These are phyloP conservation scores for Nothophoma quercina DNA, from an alignment of 2,329 filamentous ascomycete species.

Conservation along the genomic window DNA sequence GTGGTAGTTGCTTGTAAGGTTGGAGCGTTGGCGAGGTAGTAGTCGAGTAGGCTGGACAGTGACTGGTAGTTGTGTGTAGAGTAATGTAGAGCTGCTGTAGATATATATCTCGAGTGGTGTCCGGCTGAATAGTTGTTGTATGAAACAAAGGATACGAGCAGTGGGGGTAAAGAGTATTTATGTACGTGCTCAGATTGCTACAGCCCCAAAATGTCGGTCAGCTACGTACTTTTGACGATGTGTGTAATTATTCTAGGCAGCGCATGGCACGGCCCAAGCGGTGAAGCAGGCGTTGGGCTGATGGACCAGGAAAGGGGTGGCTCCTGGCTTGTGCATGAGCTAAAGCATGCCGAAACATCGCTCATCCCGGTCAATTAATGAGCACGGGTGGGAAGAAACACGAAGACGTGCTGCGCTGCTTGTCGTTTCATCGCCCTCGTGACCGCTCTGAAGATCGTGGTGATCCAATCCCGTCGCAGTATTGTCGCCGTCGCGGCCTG, in stretches of 20 bases:
- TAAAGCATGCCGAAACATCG: slow-evolving; percentile 49
- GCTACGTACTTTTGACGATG: slow-evolving; percentile 51
- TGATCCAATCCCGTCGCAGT: slow-evolving; percentile 46
- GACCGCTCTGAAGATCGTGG: slow-evolving; percentile 46
- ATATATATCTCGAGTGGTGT: slow-evolving; percentile 33
- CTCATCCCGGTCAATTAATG: slow-evolving; percentile 44
- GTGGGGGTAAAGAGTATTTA: slow-evolving; percentile 50
- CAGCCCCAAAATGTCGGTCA: slow-evolving; percentile 50
- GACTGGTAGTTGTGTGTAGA: slow-evolving; percentile 17
- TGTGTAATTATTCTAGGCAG: slow-evolving; percentile 50
- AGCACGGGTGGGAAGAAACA: slow-evolving; percentile 46
- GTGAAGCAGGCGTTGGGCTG: slow-evolving; percentile 51
- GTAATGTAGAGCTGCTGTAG: slow-evolving; percentile 21
- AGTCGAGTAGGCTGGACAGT: slow-evolving; percentile 19
- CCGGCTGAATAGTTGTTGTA: slow-evolving; percentile 30
- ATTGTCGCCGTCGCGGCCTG: slow-evolving; percentile 30
- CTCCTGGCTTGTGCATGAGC: slow-evolving; percentile 49
- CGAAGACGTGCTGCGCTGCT: slow-evolving; percentile 42
- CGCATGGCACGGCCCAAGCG: slow-evolving; percentile 48
- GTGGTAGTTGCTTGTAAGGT: slow-evolving; percentile 9
- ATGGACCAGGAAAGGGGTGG: slow-evolving; percentile 49
- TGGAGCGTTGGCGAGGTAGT: slow-evolving; percentile 16
- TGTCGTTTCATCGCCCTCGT: slow-evolving; percentile 52
- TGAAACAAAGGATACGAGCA: slow-evolving; percentile 42
- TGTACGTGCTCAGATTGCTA: slow-evolving; percentile 49